A percentile compares a stretch with the other conserved stretches of the same genome.
Evolutionary conservation across 2,329 filamentous ascomycete genomes (phyloP).

Genomic region (Talaromyces sp.): DNA sequence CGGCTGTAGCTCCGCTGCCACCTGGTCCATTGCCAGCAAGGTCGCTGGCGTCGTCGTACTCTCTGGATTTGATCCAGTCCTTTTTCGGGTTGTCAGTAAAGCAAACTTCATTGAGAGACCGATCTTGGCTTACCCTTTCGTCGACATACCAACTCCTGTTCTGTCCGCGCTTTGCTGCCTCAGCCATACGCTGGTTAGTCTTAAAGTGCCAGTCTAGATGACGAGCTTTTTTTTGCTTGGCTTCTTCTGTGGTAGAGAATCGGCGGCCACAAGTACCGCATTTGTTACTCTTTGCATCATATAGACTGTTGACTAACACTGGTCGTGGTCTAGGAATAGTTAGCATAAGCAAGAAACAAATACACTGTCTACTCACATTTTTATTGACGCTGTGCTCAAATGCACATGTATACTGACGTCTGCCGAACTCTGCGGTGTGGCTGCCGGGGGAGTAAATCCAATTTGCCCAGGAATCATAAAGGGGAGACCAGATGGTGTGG

Average conservation of each 20-base stretch:
- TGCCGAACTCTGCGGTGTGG: conserved; percentile 24
- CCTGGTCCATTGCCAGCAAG: conserved; percentile 33
- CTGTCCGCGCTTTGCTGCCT: conserved; percentile 77
- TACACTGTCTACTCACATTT: conserved; percentile 49
- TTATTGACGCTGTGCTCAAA: conserved; percentile 63
- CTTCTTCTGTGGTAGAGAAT: conserved; percentile 70
- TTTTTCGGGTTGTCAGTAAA: conserved; percentile 31
- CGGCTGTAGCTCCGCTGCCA: conserved; percentile 35
- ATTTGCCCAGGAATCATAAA: conserved; percentile 34
- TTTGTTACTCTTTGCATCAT: conserved; percentile 75
- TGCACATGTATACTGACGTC: conserved; percentile 34
- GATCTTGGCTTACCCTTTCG: conserved; percentile 58
- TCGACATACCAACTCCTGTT: conserved; percentile 95
- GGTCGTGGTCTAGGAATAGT: conserved; percentile 57
- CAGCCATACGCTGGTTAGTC: conserved; percentile 80
- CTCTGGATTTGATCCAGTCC: conserved; percentile 86
- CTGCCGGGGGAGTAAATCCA: conserved; percentile 30
- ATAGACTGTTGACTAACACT: conserved; percentile 66
- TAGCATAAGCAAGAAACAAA: conserved; percentile 26
- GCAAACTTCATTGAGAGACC: not conserved
- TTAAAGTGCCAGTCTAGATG: conserved; percentile 99
- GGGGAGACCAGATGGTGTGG: conserved; percentile 34
- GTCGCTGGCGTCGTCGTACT: conserved; percentile 63
- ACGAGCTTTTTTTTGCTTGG: conserved; percentile 76
- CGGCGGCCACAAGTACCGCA: conserved; percentile 89